phyloP scores from a whole-genome alignment of 2,329 filamentous ascomycete species.

The Stemphylium vesicarium region DNA sequence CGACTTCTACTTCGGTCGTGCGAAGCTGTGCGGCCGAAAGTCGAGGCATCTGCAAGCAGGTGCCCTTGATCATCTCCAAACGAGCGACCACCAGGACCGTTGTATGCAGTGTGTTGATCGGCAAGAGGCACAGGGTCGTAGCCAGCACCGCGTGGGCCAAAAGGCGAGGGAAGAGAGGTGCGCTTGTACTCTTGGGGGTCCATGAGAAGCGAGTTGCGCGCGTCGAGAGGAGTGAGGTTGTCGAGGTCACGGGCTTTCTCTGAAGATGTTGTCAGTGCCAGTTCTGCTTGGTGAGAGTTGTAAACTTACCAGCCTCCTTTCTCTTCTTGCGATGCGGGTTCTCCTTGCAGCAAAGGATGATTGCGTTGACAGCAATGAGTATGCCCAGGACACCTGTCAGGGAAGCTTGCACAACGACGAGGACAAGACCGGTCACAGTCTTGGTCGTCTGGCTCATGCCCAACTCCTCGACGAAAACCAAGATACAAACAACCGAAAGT shows the following conservation, averaged over 20 bases:
- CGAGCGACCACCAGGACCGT: constrained; percentile 24
- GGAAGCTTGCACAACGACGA: constrained; percentile 88
- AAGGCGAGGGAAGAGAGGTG: constrained; percentile 38
- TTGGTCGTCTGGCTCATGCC: constrained; percentile 89
- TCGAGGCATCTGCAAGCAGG: constrained; percentile 45
- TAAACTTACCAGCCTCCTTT: constrained; percentile 82
- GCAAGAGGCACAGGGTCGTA: constrained; percentile 48
- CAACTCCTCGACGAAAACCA: constrained; percentile 93
- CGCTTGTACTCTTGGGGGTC: constrained; percentile 60
- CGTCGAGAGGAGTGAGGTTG: constrained; percentile 83
- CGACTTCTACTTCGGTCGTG: constrained; percentile 35
- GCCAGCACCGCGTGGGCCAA: constrained; percentile 37
- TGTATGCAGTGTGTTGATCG: constrained; percentile 43
- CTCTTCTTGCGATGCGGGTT: constrained; percentile 89
- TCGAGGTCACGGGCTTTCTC: constrained; percentile 82
- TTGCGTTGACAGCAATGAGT: constrained; percentile 85
- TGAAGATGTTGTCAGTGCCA: constrained; percentile 50
- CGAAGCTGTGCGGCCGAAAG: constrained; percentile 36
- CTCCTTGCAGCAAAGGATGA: constrained; percentile 80
- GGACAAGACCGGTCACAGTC: constrained; percentile 88
- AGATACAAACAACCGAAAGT: constrained; percentile 83
- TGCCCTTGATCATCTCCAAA: constrained; percentile 39
- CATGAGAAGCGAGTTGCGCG: constrained; percentile 84
- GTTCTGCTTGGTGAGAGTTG: background rate
- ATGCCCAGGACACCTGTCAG: constrained; percentile 84